Evolutionary conservation across 441 rosid genomes (phyloP).

Genomic region (Euphorbia celastroides): DNA sequence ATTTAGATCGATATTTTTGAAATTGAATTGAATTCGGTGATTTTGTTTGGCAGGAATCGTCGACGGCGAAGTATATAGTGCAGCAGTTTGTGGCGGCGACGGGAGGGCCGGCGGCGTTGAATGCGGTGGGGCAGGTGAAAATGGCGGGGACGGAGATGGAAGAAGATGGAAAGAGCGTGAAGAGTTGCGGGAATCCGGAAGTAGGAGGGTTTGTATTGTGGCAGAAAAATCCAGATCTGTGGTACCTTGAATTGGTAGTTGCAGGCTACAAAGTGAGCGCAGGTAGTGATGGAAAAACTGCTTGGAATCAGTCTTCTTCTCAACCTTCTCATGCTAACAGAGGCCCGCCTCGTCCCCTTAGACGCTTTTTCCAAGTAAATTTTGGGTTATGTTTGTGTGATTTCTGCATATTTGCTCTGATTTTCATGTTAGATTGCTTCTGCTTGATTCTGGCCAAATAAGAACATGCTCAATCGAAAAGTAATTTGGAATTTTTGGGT

Average conservation of each 20-base stretch:
- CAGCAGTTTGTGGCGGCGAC: constrained; percentile 84
- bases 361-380: constrained; percentile 83
- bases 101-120: constrained; percentile 61
- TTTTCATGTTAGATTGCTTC: too few species aligned
- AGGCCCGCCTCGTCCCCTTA: constrained; percentile 81
- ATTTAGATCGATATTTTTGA: too few species aligned
- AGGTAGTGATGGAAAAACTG: constrained; percentile 84
- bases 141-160: constrained; percentile 77
- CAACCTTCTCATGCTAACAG: constrained; percentile 72
- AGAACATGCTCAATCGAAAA: too few species aligned
- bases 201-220: constrained; percentile 86
- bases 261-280: constrained; percentile 84
- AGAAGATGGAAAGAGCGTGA: constrained; percentile 45
- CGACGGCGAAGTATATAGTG: constrained; percentile 79
- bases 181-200: constrained; percentile 44
- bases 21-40: too few species aligned
- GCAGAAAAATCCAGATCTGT: constrained; percentile 87
- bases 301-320: constrained; percentile 87
- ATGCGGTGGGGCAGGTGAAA: constrained; percentile 75
- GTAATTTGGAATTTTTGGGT: too few species aligned
- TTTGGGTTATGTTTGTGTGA: too few species aligned
- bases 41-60: constrained; percentile 48
- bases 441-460: too few species aligned
- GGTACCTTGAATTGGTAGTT: constrained; percentile 78
- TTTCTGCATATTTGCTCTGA: too few species aligned